Percentiles rank a stretch among this genome's conserved stretches.
phyloP scores from a whole-genome alignment of 805 yeast genomes.

The Barnettozyma californica region DNA sequence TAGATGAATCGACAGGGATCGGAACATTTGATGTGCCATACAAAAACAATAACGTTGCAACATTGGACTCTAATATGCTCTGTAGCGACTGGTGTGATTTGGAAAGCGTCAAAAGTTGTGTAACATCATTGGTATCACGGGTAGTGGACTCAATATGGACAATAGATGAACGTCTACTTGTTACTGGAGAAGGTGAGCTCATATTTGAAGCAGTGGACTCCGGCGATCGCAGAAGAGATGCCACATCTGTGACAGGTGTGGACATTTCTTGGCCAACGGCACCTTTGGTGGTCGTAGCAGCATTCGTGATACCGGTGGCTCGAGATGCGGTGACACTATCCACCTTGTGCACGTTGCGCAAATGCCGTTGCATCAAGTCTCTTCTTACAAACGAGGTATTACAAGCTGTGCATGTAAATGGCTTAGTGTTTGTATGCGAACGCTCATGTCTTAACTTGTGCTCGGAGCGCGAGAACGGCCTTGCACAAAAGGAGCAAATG shows the following conservation, averaged over 20 bases:
- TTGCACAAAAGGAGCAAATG: conserved; percentile 15
- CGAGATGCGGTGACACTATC: background rate
- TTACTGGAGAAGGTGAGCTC: background rate
- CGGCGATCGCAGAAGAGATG: background rate
- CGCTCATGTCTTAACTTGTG: conserved; percentile 16
- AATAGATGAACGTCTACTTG: conserved; percentile 2
- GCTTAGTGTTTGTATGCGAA: conserved; percentile 17
- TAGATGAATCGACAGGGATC: conserved; percentile 3
- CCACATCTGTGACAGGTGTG: background rate
- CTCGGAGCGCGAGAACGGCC: conserved; percentile 15
- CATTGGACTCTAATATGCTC: conserved; percentile 2
- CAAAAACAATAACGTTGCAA: conserved; percentile 10
- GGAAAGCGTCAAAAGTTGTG: conserved; percentile 8
- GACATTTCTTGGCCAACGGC: background rate
- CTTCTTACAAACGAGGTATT: conserved; percentile 15
- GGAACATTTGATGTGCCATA: conserved; percentile 13
- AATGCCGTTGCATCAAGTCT: conserved; percentile 14
- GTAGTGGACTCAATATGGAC: background rate
- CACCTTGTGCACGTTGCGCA: conserved; percentile 14
- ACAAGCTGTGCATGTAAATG: conserved; percentile 12
- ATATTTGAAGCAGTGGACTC: background rate
- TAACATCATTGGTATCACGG: conserved; percentile 5
- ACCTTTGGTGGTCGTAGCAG: background rate
- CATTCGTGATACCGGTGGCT: background rate
- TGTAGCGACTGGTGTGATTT: conserved; percentile 4